phyloP scores from a whole-genome alignment of 495 filamentous ascomycete species.

The Parathielavia appendiculata region DNA sequence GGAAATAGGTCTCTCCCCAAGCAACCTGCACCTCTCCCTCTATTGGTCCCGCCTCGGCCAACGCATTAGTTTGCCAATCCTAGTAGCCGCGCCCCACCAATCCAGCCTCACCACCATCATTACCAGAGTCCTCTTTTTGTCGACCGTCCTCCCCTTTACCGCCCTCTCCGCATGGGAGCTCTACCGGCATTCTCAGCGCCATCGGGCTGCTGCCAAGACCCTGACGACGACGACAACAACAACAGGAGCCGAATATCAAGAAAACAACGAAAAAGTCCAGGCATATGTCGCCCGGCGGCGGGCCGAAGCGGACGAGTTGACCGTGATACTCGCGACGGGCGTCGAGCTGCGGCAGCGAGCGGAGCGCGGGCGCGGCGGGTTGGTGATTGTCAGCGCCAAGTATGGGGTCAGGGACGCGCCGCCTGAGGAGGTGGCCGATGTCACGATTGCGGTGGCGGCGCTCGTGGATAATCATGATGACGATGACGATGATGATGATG shows the following conservation, averaged over 20 bases:
- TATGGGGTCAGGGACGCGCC: constrained; percentile 28
- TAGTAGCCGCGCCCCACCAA: constrained; percentile 26
- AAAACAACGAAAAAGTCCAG: constrained; percentile 37
- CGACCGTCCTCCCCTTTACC: constrained; percentile 44
- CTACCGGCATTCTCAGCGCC: constrained; percentile 34
- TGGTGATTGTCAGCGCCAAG: constrained; percentile 33
- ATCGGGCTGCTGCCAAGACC: not conserved
- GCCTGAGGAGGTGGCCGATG: constrained; percentile 34
- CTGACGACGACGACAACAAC: constrained; percentile 25
- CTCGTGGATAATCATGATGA: no score
- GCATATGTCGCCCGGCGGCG: constrained; percentile 41
- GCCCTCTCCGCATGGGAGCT: constrained; percentile 49
- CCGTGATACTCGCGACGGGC: constrained; percentile 48
- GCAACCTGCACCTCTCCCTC: constrained; percentile 32
- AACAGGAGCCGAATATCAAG: constrained; percentile 20
- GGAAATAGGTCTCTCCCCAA: constrained; percentile 23
- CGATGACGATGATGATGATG: not conserved
- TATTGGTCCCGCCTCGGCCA: constrained; percentile 37
- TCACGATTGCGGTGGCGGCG: constrained; percentile 32
- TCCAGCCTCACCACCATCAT: constrained; percentile 15
- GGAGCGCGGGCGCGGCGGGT: constrained; percentile 33
- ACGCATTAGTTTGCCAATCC: constrained; percentile 32
- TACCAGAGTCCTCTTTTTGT: constrained; percentile 30
- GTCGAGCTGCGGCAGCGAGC: constrained; percentile 45
- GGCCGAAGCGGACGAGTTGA: constrained; percentile 48